phyloP scores from a whole-genome alignment of 106 monocot genomes.

The Dactylorhiza incarnata region DNA sequence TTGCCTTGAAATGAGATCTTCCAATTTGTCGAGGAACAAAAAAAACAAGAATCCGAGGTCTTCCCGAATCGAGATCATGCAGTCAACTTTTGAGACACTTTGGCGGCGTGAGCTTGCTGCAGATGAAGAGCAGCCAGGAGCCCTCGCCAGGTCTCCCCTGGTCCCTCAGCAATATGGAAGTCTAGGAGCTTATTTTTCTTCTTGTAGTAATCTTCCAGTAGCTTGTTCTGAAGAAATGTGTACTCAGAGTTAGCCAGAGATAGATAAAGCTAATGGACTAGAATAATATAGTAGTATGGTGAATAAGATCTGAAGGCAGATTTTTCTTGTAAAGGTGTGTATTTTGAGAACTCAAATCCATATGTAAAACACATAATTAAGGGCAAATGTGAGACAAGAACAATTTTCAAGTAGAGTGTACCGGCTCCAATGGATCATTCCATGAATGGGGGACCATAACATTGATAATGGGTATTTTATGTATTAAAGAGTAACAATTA shows the following conservation, averaged over 20 bases:
- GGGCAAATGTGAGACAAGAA: too few relatives aligned
- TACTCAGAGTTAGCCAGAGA: not conserved
- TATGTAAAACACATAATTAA: too few relatives aligned
- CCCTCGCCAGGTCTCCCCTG: conserved; percentile 63
- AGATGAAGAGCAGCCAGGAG: conserved; percentile 77
- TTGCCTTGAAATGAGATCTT: not conserved
- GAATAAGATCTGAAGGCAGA: too few relatives aligned
- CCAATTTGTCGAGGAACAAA: not conserved
- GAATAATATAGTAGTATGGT: too few relatives aligned
- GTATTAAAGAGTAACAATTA: too few relatives aligned
- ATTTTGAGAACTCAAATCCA: too few relatives aligned
- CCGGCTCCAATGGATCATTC: too few relatives aligned
- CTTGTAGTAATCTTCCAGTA: conserved; percentile 77
- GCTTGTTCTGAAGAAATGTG: conserved; percentile 38
- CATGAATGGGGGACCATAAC: too few relatives aligned
- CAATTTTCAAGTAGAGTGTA: too few relatives aligned
- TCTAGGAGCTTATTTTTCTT: conserved; percentile 72
- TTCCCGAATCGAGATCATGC: conserved; percentile 5
- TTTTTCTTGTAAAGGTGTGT: too few relatives aligned
- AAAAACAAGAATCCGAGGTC: not conserved
- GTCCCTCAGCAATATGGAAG: conserved; percentile 46
- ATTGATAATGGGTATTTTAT: too few relatives aligned
- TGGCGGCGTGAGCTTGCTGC: conserved; percentile 47
- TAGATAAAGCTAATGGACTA: too few relatives aligned
- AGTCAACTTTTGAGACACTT: conserved; percentile 41